Evolutionary conservation across 2,329 filamentous ascomycete species (phyloP).

Genomic region (Stachybotrys echinatus): DNA sequence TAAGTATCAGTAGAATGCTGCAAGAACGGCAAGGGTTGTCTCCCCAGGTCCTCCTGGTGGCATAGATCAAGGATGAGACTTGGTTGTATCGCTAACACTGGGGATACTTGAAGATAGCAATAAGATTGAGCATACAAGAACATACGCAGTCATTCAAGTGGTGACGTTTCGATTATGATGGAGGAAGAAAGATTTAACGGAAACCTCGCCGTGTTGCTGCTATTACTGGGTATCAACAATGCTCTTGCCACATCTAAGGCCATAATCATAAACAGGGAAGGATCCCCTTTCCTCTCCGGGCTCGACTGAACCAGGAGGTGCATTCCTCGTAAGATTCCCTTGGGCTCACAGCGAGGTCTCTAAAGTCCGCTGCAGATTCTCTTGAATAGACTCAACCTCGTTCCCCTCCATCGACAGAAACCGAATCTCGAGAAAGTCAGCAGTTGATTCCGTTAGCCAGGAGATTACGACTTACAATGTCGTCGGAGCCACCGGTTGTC

Average conservation of each 20-base stretch:
- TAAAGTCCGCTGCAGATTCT: constrained; percentile 51
- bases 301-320: no score
- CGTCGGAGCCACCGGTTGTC: constrained; percentile 54
- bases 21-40: no score
- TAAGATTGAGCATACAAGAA: constrained; percentile 3
- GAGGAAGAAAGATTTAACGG: no score
- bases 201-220: no score
- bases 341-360: constrained; percentile 22
- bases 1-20: no score
- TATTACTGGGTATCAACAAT: constrained; percentile 12
- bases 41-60: no score
- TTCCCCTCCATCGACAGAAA: constrained; percentile 59
- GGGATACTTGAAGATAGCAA: background rate
- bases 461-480: constrained; percentile 74
- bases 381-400: constrained; percentile 52
- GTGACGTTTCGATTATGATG: no score
- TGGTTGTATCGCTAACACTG: background rate
- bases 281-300: background rate
- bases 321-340: no score
- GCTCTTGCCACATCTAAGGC: constrained; percentile 8
- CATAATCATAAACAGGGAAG: background rate
- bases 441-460: no score
- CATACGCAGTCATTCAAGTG: no score
- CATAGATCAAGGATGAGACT: background rate
- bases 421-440: constrained; percentile 45